Evolutionary conservation across 192 early-diverging fungal genomes (phyloP), one percentile per base, ranked within the genome.

Genomic region (Coemansia sp.): DNA sequence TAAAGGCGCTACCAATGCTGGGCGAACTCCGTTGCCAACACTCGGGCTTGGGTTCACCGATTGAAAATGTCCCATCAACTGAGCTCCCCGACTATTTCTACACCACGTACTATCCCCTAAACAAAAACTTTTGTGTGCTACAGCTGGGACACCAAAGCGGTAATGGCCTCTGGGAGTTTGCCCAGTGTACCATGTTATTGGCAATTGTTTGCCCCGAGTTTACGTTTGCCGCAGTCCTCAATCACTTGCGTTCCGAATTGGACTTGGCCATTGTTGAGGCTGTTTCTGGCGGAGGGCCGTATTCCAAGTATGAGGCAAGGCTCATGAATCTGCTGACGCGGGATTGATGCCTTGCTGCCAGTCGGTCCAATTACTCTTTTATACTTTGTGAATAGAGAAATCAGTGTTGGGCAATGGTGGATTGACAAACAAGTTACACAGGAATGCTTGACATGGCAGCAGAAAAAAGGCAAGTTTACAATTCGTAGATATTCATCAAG

Each of bases 191-290:
- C 0, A 36, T 59, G 41, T 30, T 59, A 10, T 16, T 59, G 40
- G 56, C 41, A 25, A 59, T 59, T 38, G 38, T 47, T 12, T 59
- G 56, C 29, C 56, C 41, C 1, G 6, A 12, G 13, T 44, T 44
- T 49, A 42, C 41, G 10, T 43, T 21, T 23, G 35, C 29, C 16
- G 37, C 47, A 4, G 26, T 50, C 2, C 4, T 23, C 3, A 27
- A 14, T 8, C 36, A 50, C 29, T 12, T 38, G 2, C 35, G 37
- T 29, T n/a, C n/a, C n/a, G n/a, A n/a, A n/a, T n/a, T n/a, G n/a
- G n/a, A n/a, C n/a, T n/a, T n/a, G n/a, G n/a, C n/a, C n/a, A n/a
- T n/a, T n/a, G n/a, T n/a, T n/a, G n/a, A n/a, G n/a, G n/a, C n/a
- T n/a, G n/a, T n/a, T n/a, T n/a, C n/a, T n/a, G n/a, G n/a, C n/a